These are phyloP conservation scores for Candida xiaguanensis DNA, from an alignment of 805 yeast species.

Conservation along the genomic window DNA sequence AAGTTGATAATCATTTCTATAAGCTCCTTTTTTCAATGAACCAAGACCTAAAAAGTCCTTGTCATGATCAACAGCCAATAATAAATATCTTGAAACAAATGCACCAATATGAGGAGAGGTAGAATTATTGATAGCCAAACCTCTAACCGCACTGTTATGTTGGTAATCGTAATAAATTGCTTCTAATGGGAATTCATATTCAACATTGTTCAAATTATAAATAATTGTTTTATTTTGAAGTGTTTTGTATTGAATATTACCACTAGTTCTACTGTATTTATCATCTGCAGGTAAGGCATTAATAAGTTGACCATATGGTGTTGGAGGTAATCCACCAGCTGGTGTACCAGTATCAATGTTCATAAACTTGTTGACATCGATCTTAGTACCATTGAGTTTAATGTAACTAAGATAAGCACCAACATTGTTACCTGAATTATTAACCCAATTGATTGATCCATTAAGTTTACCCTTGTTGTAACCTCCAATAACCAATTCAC, in stretches of 20 bases:
- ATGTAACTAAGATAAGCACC: neutral
- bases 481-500: conserved; percentile 2
- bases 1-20: neutral
- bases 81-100: neutral
- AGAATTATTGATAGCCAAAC: neutral
- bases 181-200: conserved; percentile 1
- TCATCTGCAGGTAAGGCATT: conserved; percentile 1
- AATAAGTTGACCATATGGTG: neutral
- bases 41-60: neutral
- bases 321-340: neutral
- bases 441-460: neutral
- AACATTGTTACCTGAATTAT: neutral
- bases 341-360: conserved; percentile 2
- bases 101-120: conserved; percentile 1
- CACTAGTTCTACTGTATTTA: neutral
- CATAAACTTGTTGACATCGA: neutral
- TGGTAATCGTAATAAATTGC: neutral
- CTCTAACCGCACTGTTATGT: neutral
- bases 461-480: neutral
- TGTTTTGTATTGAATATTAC: neutral
- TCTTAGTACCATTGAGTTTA: neutral
- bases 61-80: neutral
- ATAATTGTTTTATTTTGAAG: neutral
- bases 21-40: neutral
- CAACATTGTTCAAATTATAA: neutral